Evolutionary conservation across 768 basidiomycete genomes (phyloP), one percentile per base, ranked within the genome.

Genomic region (Zangia roseola): DNA sequence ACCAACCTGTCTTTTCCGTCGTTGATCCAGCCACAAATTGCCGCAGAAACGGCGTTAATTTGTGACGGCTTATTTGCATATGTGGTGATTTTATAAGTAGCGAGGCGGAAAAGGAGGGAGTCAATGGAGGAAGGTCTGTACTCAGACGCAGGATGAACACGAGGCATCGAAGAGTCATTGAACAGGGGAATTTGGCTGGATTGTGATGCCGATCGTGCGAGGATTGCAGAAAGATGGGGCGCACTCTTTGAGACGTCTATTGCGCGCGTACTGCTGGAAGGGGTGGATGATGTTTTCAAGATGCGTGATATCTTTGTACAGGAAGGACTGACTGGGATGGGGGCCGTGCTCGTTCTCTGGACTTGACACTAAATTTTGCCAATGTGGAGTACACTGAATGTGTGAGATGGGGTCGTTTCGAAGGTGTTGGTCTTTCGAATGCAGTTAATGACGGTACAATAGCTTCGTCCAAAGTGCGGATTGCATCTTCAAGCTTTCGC

Each of bases 401-500:
- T 6, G 78, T 72, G 47, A 78, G 65, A 19, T 73, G 68, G 37
- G 73, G 77, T 55, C 85, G 83, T 19, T 77, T 79, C n/a, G 82
- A 70, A 16, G 79, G 73, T 5, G 59, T 54, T 4, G 70, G 67
- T 20, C 57, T 67, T 25, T 70, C 71, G 47, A 49, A 38, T 12
- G 47, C 17, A 52, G 69, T 57, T 47, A 72, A 69, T 8, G 62
- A 57, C 2, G 76, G 58, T 14, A 70, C 68, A 17, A 88, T 79
- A 10, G 83, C 86, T 42, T 72, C 77, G 61, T 92, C 90, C 43
- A 92, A 64, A 35, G 70, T 75, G 44, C 84, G 80, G 50, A 92
- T 80, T 25, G 87, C 91, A 68, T 91, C 89, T 50, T 89, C 84
- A 40, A 91, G 79, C 69, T 91, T 92, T 41, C 90, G 78, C 86